Conservation (phyloP, 768 basidiomycete genomes). For the Lactifluus rugatus region DNA sequence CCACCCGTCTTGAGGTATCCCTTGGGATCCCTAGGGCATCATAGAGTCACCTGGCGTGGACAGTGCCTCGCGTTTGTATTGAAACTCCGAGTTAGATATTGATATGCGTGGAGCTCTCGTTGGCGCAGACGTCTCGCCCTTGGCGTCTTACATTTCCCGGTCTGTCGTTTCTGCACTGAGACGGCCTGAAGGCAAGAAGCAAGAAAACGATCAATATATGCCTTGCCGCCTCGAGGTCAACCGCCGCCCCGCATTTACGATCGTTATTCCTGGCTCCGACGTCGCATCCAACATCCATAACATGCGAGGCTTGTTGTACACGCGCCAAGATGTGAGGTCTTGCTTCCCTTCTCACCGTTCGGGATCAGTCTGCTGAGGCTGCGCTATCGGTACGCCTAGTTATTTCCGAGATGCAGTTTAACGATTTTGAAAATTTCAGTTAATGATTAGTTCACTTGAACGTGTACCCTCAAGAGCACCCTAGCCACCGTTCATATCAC, state of each 20-base stretch:
- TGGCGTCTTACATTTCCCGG: not conserved
- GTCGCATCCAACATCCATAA: slow-evolving; percentile 8
- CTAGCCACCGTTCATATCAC: slow-evolving; percentile 10
- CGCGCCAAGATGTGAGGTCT: slow-evolving; percentile 1
- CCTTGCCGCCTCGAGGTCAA: slow-evolving; percentile 14
- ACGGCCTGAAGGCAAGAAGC: slow-evolving; percentile 10
- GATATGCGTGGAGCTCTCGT: slow-evolving; percentile 8
- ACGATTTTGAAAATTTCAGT: not conserved
- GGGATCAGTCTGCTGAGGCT: not conserved
- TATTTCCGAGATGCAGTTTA: slow-evolving; percentile 6
- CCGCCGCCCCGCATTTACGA: slow-evolving; percentile 13
- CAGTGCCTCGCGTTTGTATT: slow-evolving; percentile 10
- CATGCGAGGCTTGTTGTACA: slow-evolving; percentile 12
- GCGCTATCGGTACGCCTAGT: slow-evolving; percentile 4
- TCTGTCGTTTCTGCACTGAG: slow-evolving; percentile 5
- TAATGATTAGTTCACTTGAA: slow-evolving; percentile 1
- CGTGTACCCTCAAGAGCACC: slow-evolving; percentile 1
- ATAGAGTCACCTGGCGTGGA: slow-evolving; percentile 3
- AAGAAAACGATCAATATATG: slow-evolving; percentile 14
- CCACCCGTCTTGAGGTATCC: not conserved
- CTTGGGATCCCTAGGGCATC: not conserved
- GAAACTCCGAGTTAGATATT: slow-evolving; percentile 10
- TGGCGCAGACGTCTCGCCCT: not conserved
- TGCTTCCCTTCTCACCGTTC: slow-evolving; percentile 9
- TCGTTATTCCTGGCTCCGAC: slow-evolving; percentile 17